Percentiles rank a stretch among this genome's conserved stretches.
phyloP scores from a whole-genome alignment of 257 asterid genomes.

The Thymus mandschuricus region DNA sequence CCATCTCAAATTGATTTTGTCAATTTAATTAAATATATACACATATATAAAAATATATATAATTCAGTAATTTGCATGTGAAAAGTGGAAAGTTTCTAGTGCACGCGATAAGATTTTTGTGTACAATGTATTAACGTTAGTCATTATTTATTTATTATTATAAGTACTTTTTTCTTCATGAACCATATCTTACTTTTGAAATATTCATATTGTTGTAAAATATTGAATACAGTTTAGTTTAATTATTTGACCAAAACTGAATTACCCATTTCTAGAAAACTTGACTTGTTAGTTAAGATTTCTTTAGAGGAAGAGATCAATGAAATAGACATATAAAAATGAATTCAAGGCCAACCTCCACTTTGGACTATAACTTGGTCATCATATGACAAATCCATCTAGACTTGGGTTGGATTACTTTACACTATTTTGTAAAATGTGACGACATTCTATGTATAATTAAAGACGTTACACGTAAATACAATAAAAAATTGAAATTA shows the following conservation, averaged over 20 bases:
- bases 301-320: neutral
- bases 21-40: neutral
- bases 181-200: neutral
- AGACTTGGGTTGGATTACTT: neutral
- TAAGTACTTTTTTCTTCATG: neutral
- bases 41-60: no score
- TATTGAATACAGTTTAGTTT: no score
- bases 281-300: neutral
- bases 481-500: no score
- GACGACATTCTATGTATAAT: no score
- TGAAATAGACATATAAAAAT: neutral
- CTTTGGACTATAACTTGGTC: slow-evolving; percentile 18
- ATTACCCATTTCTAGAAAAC: neutral
- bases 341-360: slow-evolving; percentile 7
- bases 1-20: neutral
- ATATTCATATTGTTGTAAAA: no score
- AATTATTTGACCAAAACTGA: no score
- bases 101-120: neutral
- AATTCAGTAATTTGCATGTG: no score
- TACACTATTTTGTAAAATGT: no score
- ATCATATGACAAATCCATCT: slow-evolving; percentile 2
- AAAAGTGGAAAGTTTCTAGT: no score
- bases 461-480: no score
- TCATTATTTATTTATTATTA: neutral
- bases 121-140: neutral